Evolutionary conservation across 768 basidiomycete genomes (phyloP), one percentile per base, ranked within the genome.

Genomic region (Agaricus subrufescens): DNA sequence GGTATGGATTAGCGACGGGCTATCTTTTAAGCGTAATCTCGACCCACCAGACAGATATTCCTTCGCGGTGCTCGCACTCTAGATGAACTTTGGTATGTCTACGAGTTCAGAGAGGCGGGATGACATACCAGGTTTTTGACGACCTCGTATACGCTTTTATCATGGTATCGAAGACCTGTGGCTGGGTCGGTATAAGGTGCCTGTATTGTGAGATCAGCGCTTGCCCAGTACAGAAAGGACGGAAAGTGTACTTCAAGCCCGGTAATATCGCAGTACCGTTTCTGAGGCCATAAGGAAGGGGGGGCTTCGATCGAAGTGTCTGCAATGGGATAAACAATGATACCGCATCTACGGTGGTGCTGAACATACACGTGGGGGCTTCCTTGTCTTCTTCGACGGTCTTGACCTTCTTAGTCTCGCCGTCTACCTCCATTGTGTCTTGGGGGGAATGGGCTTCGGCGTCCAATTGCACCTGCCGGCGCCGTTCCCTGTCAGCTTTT

Each of bases 271-370:
- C 91, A 93, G 52, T 88, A 91, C 58, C 86, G 84, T 57, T 78
- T 77, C 46, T 84, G 87, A 3, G 91, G 91, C 7, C 89, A 71
- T 1, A 94, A 65, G 9, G 90, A 93, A 0, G 91, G 91, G 0
- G 91, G 89, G 4, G 91, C 90, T 66, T 94, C 91, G 43, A 94
- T 89, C 2, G 86, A 88, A 5, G 81, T 79, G 61, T 92, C 90
- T 92, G 58, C 6, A 51, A 39, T 30, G 23, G n/a, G 19, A 37
- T 57, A 31, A 52, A 31, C 37, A 12, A 44, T 34, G 34, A 34
- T 34, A 19, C 40, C 19, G 19, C 40, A 42, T 42, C 34, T 42
- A 42, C 1, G 12, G 6, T 19, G 15, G 5, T 15, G 7, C 40
- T 42, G 29, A 11, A 63, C 86, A 48, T 56, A 89, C 90, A 92